Evolutionary conservation across 2,329 filamentous ascomycete species (phyloP).

Genomic region (Capronia coronata): DNA sequence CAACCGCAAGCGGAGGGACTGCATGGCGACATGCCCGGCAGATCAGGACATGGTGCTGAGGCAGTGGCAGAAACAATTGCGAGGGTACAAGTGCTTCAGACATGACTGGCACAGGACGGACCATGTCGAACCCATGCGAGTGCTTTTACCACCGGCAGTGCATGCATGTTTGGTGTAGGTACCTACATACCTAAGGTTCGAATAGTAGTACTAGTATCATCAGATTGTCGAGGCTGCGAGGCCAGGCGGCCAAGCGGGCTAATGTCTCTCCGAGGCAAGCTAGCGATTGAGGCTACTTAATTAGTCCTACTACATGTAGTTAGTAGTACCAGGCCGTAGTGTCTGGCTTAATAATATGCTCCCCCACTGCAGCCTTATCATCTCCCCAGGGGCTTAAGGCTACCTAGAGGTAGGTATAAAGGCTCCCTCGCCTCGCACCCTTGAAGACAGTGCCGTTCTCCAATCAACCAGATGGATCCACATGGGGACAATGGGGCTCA

Average conservation of each 20-base stretch:
- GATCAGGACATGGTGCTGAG: constrained; percentile 23
- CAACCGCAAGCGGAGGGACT: constrained; percentile 28
- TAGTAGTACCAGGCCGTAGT: too few species aligned
- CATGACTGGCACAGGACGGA: too few species aligned
- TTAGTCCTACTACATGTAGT: too few species aligned
- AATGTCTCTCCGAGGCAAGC: background rate
- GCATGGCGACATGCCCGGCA: constrained; percentile 29
- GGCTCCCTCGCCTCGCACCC: background rate
- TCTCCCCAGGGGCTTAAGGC: background rate
- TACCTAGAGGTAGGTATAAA: too few species aligned
- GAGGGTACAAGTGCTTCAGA: background rate
- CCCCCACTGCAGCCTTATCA: background rate
- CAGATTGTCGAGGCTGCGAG: too few species aligned
- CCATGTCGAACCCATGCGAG: background rate
- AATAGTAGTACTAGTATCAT: too few species aligned
- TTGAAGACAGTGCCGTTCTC: background rate
- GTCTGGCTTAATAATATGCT: background rate
- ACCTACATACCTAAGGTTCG: too few species aligned
- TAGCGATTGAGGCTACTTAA: background rate
- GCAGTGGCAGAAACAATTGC: constrained; percentile 22
- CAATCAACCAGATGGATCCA: background rate
- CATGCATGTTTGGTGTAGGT: too few species aligned
- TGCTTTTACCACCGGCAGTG: too few species aligned
- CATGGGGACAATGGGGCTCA: too few species aligned
- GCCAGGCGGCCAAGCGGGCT: background rate